These are phyloP conservation scores for Umbelopsis ramanniana DNA, from an alignment of 192 early-diverging fungal species.

Conservation along the genomic window DNA sequence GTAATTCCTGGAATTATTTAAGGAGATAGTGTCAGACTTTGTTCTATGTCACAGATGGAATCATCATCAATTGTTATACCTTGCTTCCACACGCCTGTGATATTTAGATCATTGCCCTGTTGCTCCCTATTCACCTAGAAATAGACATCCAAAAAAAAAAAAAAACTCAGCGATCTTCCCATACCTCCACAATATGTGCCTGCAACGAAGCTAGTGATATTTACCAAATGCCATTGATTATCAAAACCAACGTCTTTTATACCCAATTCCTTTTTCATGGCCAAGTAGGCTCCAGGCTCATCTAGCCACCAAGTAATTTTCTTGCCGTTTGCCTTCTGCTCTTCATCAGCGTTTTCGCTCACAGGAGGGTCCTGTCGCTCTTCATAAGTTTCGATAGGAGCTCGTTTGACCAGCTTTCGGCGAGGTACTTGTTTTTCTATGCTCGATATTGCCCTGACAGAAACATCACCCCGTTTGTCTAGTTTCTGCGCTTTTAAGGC, in stretches of 20 bases:
- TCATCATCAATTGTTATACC: constrained; percentile 40
- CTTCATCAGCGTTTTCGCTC: constrained; percentile 30
- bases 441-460: neutral
- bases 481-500: neutral
- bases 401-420: constrained; percentile 23
- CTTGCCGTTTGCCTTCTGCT: constrained; percentile 21
- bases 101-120: constrained; percentile 86
- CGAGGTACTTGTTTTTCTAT: constrained; percentile 29
- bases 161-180: neutral
- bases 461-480: neutral
- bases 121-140: constrained; percentile 52
- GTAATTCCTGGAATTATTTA: constrained; percentile 66
- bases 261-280: constrained; percentile 43
- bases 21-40: neutral
- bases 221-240: constrained; percentile 85
- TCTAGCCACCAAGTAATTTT: constrained; percentile 13
- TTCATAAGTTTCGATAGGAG: constrained; percentile 1
- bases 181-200: neutral
- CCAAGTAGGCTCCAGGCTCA: constrained; percentile 26
- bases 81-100: constrained; percentile 90
- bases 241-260: constrained; percentile 78
- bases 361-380: constrained; percentile 14
- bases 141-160: too few relatives aligned
- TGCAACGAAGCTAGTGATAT: neutral
- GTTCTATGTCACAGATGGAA: neutral